phyloP scores from a whole-genome alignment of 441 rosid species.

The Raphanus hybrid region DNA sequence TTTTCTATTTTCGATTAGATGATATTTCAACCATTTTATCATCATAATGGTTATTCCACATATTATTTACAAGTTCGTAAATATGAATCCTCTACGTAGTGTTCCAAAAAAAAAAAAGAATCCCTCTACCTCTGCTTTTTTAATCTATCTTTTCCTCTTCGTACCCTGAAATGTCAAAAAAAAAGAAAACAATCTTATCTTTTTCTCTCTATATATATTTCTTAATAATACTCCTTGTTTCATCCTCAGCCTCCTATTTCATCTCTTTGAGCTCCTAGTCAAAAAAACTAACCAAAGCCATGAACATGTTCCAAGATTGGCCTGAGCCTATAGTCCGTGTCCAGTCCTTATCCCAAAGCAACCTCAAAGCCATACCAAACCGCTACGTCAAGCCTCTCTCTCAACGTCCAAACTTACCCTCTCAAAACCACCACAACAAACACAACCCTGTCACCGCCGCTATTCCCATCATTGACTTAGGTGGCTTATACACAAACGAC shows the following conservation, averaged over 20 bases:
- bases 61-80: slow-evolving; percentile 3
- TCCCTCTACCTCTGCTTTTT: neutral
- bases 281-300: slow-evolving; percentile 27
- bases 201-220: slow-evolving; percentile 16
- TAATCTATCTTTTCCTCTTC: neutral
- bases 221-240: slow-evolving; percentile 1
- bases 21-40: neutral
- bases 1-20: neutral
- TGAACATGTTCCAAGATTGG: slow-evolving; percentile 57
- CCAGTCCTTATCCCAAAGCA: slow-evolving; percentile 72
- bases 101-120: neutral
- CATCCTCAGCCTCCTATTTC: slow-evolving; percentile 21
- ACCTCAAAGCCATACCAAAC: slow-evolving; percentile 53
- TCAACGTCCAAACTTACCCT: slow-evolving; percentile 52
- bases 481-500: slow-evolving; percentile 35
- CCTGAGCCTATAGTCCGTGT: slow-evolving; percentile 90
- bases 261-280: neutral
- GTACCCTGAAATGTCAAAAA: too few species aligned
- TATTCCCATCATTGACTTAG: slow-evolving; percentile 72
- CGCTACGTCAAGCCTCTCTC: slow-evolving; percentile 65
- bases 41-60: neutral
- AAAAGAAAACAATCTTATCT: too few species aligned
- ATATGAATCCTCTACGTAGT: neutral
- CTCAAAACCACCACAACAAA: slow-evolving; percentile 7
- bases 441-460: slow-evolving; percentile 34